Percentiles rank a stretch among this genome's conserved stretches.
These are phyloP conservation scores for Aspergillus sp. DNA, from an alignment of 2,329 filamentous ascomycete species.

Conservation along the genomic window DNA sequence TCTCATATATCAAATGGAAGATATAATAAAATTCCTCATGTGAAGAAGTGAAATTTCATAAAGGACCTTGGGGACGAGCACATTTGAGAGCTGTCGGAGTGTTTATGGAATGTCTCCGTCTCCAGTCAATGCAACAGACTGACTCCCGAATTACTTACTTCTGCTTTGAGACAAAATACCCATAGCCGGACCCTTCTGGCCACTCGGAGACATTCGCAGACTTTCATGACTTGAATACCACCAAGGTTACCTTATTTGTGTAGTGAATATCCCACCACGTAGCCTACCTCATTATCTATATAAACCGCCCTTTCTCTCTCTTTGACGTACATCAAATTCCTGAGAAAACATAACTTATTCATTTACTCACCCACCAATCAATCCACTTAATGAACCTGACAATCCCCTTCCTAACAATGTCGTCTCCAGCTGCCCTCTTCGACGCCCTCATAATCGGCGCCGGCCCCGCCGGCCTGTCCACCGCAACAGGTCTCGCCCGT, in stretches of 20 bases:
- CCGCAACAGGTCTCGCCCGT: slow-evolving; percentile 53
- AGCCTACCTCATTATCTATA: background rate
- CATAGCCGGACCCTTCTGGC: no score
- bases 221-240: no score
- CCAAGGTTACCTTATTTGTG: no score
- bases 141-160: no score
- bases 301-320: background rate
- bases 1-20: no score
- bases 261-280: no score
- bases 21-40: background rate
- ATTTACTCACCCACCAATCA: background rate
- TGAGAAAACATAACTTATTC: background rate
- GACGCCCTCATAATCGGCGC: slow-evolving; percentile 55
- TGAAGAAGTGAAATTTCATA: background rate
- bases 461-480: slow-evolving; percentile 51
- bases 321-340: background rate
- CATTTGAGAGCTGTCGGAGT: background rate
- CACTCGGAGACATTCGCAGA: no score
- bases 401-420: background rate
- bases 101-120: background rate
- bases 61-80: background rate
- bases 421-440: slow-evolving; percentile 26
- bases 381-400: background rate
- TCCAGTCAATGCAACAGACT: background rate
- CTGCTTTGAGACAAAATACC: no score